Percentiles rank a stretch among this genome's conserved stretches.
Conservation (phyloP, 2,329 filamentous ascomycete species). For the Monosporascus sp. region DNA sequence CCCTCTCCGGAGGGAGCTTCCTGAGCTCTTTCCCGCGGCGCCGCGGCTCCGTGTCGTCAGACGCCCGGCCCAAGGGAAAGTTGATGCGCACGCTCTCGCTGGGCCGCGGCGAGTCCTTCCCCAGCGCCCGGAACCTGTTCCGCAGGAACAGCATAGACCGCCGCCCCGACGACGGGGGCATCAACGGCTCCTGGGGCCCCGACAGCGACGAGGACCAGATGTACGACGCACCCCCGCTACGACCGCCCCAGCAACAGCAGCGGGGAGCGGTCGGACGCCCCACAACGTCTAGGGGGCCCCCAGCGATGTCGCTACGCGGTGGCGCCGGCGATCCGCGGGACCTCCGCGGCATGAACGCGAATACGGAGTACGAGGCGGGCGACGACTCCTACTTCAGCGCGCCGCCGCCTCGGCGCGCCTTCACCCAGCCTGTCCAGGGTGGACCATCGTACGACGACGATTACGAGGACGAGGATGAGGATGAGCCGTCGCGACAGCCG, state of each 20-base stretch:
- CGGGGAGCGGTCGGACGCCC: conserved; percentile 2
- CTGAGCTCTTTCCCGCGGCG: conserved; percentile 42
- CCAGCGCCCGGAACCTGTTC: conserved; percentile 33
- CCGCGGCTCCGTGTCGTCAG: conserved; percentile 30
- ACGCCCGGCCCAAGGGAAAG: conserved; percentile 26
- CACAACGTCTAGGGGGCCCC: conserved; percentile 3
- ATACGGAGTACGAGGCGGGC: conserved; percentile 45
- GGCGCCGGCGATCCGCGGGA: conserved; percentile 24
- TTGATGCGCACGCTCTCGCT: conserved; percentile 58
- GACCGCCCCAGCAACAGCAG: conserved; percentile 3
- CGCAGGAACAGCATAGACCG: conserved; percentile 37
- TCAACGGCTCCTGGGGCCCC: conserved; percentile 49
- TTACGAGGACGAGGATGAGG: conserved; percentile 1
- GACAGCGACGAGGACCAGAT: conserved; percentile 34
- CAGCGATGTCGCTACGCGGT: conserved; percentile 24
- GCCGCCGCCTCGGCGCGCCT: conserved; percentile 24
- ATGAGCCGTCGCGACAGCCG: conserved; percentile 7
- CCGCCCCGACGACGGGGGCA: conserved; percentile 44
- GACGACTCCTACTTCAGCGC: conserved; percentile 55
- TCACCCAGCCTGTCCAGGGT: conserved; percentile 18
- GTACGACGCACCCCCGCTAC: conserved; percentile 15
- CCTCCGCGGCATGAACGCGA: conserved; percentile 24
- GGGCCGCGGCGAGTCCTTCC: conserved; percentile 46
- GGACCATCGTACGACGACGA: conserved; percentile 7
- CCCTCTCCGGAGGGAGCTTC: conserved; percentile 40